These are phyloP conservation scores for Ophiostoma ips DNA, from an alignment of 2,329 filamentous ascomycete species.

Conservation along the genomic window DNA sequence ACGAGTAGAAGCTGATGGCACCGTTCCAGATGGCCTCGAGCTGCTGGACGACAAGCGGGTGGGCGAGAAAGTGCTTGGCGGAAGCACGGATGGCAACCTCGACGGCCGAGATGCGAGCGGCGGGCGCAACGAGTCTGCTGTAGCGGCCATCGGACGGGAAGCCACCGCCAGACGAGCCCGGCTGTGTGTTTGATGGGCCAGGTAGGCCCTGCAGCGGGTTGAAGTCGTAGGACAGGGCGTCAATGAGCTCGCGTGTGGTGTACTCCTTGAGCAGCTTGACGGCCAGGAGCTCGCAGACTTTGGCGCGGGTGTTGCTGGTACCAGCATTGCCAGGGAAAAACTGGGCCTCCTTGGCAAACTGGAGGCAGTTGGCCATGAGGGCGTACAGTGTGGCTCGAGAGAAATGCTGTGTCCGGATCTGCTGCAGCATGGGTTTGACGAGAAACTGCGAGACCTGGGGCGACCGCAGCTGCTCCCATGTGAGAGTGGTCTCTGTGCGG, in stretches of 20 bases:
- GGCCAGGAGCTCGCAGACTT: slow-evolving; percentile 81
- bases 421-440: slow-evolving; percentile 86
- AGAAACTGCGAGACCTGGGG: slow-evolving; percentile 93
- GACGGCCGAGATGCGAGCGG: slow-evolving; percentile 72
- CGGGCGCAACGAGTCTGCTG: slow-evolving; percentile 35
- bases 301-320: slow-evolving; percentile 67
- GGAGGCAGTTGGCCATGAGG: slow-evolving; percentile 82
- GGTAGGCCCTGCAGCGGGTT: slow-evolving; percentile 76
- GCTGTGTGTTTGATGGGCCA: slow-evolving; percentile 21
- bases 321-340: slow-evolving; percentile 72
- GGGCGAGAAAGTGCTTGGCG: slow-evolving; percentile 81
- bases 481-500: slow-evolving; percentile 79
- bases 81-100: slow-evolving; percentile 82
- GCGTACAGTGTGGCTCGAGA: slow-evolving; percentile 78
- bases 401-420: slow-evolving; percentile 72
- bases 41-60: slow-evolving; percentile 84
- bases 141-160: slow-evolving; percentile 26
- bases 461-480: slow-evolving; percentile 92
- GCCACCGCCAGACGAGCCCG: slow-evolving; percentile 19
- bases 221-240: slow-evolving; percentile 90
- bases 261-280: slow-evolving; percentile 86
- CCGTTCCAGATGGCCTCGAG: slow-evolving; percentile 97
- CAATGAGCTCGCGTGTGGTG: slow-evolving; percentile 76
- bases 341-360: slow-evolving; percentile 80
- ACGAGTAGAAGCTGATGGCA: slow-evolving; percentile 85